Conservation (phyloP, 2,329 filamentous ascomycete genomes). For the Metarhizium anisopliae region DNA sequence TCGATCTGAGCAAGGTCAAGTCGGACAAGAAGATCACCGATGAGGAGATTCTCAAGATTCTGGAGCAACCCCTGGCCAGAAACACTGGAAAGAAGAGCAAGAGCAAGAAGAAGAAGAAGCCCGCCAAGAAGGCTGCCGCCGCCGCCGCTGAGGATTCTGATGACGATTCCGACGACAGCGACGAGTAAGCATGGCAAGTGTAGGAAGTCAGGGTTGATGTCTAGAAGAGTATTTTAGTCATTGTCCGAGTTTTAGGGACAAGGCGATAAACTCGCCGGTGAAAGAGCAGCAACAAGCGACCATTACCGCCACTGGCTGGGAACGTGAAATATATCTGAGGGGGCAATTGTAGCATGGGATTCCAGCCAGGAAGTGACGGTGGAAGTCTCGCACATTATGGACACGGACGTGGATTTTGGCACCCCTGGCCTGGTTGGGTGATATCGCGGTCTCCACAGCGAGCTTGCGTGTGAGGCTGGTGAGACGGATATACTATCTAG, state of each 20-base stretch:
- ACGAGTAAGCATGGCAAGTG: slow-evolving; percentile 8
- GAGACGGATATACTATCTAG: slow-evolving; percentile 8
- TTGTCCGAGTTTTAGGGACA: neutral
- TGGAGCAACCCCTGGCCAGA: slow-evolving; percentile 79
- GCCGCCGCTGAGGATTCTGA: slow-evolving; percentile 24
- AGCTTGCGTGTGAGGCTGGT: slow-evolving; percentile 2
- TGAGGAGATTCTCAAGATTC: slow-evolving; percentile 88
- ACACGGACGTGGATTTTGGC: neutral
- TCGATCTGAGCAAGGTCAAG: slow-evolving; percentile 77
- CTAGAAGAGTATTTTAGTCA: neutral
- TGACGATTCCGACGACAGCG: slow-evolving; percentile 23
- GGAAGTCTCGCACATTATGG: slow-evolving; percentile 5
- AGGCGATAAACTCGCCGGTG: neutral
- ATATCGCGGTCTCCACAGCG: neutral
- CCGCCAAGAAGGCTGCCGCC: slow-evolving; percentile 35
- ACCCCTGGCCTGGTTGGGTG: neutral
- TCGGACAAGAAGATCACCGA: slow-evolving; percentile 97
- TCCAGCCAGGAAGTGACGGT: neutral
- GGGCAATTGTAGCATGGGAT: neutral
- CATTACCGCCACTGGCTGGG: neutral
- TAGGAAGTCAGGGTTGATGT: neutral
- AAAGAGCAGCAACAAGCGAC: neutral
- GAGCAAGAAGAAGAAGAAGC: slow-evolving; percentile 68
- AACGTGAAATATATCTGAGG: neutral
- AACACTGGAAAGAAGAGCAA: slow-evolving; percentile 92